Conservation (phyloP, 202 grass and related monocot species). For the Zoysia matrella region DNA sequence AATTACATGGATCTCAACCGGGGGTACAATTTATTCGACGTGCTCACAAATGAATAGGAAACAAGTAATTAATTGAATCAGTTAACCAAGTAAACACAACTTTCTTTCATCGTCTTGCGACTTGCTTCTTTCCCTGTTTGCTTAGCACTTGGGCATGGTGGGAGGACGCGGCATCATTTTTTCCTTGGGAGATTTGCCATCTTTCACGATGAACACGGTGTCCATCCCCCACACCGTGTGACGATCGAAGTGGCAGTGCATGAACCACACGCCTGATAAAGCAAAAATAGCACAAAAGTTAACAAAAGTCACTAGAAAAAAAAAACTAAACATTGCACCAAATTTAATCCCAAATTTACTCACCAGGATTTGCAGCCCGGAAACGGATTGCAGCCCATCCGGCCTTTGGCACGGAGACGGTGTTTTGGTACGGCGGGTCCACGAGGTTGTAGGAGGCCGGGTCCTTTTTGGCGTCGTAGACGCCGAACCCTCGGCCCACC, state of each 20-base stretch:
- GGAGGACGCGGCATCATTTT: slow-evolving; percentile 57
- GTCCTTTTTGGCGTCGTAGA: slow-evolving; percentile 41
- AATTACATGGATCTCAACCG: neutral
- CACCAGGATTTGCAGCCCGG: slow-evolving; percentile 59
- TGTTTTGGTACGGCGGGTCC: slow-evolving; percentile 59
- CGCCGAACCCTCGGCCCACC: neutral
- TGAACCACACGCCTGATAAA: slow-evolving; percentile 75
- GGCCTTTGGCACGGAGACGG: slow-evolving; percentile 53
- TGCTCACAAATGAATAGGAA: neutral
- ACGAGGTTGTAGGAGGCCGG: slow-evolving; percentile 47
- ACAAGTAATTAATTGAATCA: neutral
- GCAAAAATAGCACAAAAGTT: neutral
- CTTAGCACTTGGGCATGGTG: slow-evolving; percentile 59
- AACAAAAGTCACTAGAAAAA: neutral
- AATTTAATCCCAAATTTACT: neutral
- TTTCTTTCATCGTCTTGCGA: neutral
- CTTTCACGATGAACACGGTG: slow-evolving; percentile 66
- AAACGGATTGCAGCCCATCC: slow-evolving; percentile 71
- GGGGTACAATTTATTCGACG: neutral
- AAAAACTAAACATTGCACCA: too few species aligned
- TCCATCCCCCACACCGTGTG: slow-evolving; percentile 76
- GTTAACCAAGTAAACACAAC: neutral
- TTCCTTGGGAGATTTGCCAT: slow-evolving; percentile 43
- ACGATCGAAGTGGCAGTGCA: slow-evolving; percentile 84
- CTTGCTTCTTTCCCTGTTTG: neutral